These are phyloP conservation scores for Tritrichomonas foetus DNA, from an alignment of 208 protist genomes.

Conservation along the genomic window DNA sequence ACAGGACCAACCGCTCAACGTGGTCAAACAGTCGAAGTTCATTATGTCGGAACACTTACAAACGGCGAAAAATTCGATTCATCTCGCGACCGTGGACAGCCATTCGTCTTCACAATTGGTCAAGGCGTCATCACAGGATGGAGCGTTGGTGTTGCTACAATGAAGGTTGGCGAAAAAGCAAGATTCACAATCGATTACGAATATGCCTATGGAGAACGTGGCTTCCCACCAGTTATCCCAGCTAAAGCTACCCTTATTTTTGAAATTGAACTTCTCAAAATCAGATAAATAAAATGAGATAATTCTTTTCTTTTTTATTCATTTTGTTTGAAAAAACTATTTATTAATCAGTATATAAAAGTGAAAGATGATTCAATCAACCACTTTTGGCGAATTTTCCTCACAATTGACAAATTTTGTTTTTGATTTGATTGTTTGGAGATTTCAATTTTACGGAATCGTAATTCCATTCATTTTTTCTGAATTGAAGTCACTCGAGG, in stretches of 20 bases:
- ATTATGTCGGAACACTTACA: conserved; percentile 43
- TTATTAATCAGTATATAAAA: too few species aligned
- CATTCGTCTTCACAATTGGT: conserved; percentile 52
- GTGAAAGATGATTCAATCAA: too few species aligned
- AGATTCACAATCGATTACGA: conserved; percentile 50
- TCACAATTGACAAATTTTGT: too few species aligned
- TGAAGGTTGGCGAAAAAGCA: conserved; percentile 54
- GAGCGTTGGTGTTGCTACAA: conserved; percentile 52
- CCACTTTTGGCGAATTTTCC: too few species aligned
- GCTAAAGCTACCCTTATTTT: conserved; percentile 49
- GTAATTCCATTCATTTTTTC: too few species aligned
- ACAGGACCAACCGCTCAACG: background rate
- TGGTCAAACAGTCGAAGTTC: conserved; percentile 27
- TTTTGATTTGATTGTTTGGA: too few species aligned
- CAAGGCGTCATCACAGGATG: conserved; percentile 58
- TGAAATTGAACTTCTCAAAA: conserved; percentile 50
- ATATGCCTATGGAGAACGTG: conserved; percentile 51
- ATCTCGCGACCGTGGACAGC: conserved; percentile 35
- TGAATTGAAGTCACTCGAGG: too few species aligned
- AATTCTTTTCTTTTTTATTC: too few species aligned
- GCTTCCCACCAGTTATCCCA: conserved; percentile 48
- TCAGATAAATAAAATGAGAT: too few species aligned
- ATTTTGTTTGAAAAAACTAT: too few species aligned
- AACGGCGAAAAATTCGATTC: conserved; percentile 44
- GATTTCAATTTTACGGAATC: too few species aligned